Conservation (phyloP, 257 asterid species). For the Sherardia arvensis region DNA sequence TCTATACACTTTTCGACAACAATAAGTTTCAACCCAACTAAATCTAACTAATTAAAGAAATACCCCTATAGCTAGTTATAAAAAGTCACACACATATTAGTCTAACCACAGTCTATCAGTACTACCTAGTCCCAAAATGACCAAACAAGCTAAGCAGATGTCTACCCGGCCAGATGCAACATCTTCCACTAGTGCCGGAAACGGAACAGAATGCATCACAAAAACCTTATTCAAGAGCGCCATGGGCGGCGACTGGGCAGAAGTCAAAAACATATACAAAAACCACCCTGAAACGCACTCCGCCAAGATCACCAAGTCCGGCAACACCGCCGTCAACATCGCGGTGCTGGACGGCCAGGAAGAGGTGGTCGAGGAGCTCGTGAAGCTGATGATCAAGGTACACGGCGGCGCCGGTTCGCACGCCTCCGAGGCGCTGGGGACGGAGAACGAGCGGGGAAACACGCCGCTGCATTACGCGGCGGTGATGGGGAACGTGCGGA, state of each 20-base stretch:
- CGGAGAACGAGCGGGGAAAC: constrained; percentile 5
- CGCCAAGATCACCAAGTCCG: constrained; percentile 7
- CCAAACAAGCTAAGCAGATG: too few relatives aligned
- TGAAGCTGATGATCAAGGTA: not conserved
- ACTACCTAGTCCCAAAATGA: too few relatives aligned
- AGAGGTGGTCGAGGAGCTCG: not conserved
- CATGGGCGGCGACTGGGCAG: constrained; percentile 6
- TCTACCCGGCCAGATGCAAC: not conserved
- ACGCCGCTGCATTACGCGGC: constrained; percentile 11
- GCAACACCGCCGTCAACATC: constrained; percentile 10
- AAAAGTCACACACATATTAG: too few relatives aligned
- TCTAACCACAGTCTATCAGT: too few relatives aligned
- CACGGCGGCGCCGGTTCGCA: not conserved
- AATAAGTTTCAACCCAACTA: too few relatives aligned
- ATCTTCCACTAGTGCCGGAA: not conserved
- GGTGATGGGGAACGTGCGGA: not conserved
- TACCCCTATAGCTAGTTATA: too few relatives aligned
- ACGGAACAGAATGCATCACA: not conserved
- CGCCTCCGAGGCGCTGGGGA: not conserved
- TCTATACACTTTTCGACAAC: too few relatives aligned
- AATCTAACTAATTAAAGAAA: too few relatives aligned
- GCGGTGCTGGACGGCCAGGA: constrained; percentile 7
- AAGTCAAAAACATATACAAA: not conserved
- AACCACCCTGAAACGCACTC: not conserved
- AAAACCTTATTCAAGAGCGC: constrained; percentile 11